phyloP scores from a whole-genome alignment of 768 basidiomycete genomes.

The Stropharia rugosoannulata region DNA sequence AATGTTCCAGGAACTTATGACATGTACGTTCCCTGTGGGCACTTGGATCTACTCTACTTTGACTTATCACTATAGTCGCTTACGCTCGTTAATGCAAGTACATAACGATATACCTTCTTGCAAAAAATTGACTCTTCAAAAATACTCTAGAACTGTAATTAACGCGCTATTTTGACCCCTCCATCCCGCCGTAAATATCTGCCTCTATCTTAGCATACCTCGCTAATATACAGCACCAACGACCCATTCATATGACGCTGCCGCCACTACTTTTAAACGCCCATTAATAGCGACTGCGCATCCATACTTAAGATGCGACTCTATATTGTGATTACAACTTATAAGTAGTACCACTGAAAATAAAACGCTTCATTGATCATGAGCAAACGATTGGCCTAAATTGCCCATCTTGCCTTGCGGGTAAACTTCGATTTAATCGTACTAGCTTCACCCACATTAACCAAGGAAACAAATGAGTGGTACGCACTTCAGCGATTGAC shows the following conservation, averaged over 20 bases:
- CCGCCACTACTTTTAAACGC: neutral
- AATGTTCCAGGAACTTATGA: neutral
- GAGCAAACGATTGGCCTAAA: neutral
- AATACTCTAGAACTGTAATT: too few relatives aligned
- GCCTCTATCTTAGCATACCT: neutral
- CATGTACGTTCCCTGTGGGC: neutral
- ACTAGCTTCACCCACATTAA: too few relatives aligned
- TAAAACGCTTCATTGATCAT: neutral
- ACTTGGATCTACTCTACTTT: slow-evolving; percentile 2
- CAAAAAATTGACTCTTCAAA: neutral
- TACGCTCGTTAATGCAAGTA: slow-evolving; percentile 13
- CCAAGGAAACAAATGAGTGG: too few relatives aligned
- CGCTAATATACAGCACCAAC: neutral
- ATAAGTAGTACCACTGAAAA: neutral
- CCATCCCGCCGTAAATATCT: neutral
- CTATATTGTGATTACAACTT: neutral
- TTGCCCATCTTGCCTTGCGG: neutral
- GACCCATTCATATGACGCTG: neutral
- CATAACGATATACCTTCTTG: slow-evolving; percentile 3
- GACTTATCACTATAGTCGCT: slow-evolving; percentile 10
- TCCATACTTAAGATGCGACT: neutral
- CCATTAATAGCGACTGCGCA: neutral
- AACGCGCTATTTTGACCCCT: neutral
- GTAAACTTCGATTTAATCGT: neutral
- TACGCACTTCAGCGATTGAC: too few relatives aligned